Percentiles rank a stretch among this genome's conserved stretches.
These are phyloP conservation scores for Verticillium nonalfalfae DNA, from an alignment of 2,329 filamentous ascomycete genomes.

Conservation along the genomic window DNA sequence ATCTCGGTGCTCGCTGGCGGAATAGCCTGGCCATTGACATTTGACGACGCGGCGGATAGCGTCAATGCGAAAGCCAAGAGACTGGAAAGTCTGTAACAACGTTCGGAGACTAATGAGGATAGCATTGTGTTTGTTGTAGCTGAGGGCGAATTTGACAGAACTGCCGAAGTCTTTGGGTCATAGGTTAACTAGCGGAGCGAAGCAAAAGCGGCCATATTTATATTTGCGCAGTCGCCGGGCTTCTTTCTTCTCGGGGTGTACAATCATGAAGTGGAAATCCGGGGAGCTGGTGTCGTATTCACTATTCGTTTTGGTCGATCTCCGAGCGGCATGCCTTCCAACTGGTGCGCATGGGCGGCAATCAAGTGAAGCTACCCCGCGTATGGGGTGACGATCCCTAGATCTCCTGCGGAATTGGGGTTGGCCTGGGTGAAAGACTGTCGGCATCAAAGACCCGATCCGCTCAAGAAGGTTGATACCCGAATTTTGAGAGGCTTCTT, in stretches of 20 bases:
- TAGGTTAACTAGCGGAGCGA: background rate
- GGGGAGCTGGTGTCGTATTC: background rate
- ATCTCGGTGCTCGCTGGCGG: slow-evolving; percentile 19
- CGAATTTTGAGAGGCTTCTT: background rate
- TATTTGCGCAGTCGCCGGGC: background rate
- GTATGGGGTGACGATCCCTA: background rate
- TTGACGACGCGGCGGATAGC: background rate
- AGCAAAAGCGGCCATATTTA: background rate
- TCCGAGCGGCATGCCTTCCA: background rate
- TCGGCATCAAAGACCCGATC: background rate
- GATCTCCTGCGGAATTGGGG: background rate
- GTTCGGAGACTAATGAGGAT: background rate
- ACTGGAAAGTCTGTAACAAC: background rate
- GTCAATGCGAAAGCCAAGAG: background rate
- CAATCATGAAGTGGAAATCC: background rate
- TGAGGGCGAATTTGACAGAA: background rate
- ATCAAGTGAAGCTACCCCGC: slow-evolving; percentile 5
- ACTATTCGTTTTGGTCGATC: background rate
- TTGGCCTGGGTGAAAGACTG: background rate
- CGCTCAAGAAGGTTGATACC: background rate
- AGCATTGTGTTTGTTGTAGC: background rate
- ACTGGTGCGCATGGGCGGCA: slow-evolving; percentile 8
- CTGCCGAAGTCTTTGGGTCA: background rate
- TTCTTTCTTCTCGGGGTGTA: background rate
- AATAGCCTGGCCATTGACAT: slow-evolving; percentile 13